These are phyloP conservation scores for Zymoseptoria pseudotritici DNA, from an alignment of 2,329 filamentous ascomycete genomes.

Conservation along the genomic window DNA sequence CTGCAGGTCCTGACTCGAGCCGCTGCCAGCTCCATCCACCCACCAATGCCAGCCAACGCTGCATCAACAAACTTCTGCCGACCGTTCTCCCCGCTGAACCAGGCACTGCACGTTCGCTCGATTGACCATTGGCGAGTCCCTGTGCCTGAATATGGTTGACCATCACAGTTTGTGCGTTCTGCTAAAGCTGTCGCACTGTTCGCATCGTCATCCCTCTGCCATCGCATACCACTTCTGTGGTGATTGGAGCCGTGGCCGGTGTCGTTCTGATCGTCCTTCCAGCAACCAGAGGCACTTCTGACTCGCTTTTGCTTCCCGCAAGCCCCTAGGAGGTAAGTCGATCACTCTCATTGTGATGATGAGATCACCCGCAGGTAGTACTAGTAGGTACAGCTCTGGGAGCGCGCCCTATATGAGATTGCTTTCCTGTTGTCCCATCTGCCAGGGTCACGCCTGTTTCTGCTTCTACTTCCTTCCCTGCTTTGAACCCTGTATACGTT, in stretches of 20 bases:
- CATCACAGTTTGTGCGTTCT: not conserved
- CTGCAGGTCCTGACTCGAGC: not conserved
- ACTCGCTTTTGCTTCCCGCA: not conserved
- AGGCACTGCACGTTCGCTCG: not conserved
- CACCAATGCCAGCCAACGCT: not conserved
- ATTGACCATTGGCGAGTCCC: not conserved
- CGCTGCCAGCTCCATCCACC: not conserved
- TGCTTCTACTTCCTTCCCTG: not conserved
- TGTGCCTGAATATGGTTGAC: not conserved
- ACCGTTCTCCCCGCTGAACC: not conserved
- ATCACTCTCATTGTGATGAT: not conserved
- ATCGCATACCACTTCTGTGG: not conserved
- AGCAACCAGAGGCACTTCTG: not conserved
- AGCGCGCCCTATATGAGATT: not conserved
- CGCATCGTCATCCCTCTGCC: not conserved
- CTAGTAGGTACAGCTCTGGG: not conserved
- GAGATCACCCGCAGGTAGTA: not conserved
- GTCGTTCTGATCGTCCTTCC: not conserved
- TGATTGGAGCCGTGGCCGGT: not conserved
- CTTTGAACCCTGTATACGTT: not conserved
- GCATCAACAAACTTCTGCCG: not conserved
- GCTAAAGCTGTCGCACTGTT: not conserved
- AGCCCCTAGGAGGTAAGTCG: not conserved
- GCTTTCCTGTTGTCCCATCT: not conserved
- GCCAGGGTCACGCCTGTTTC: not conserved